Evolutionary conservation across 208 protist species (phyloP).

Genomic region (Phytomonas francai): DNA sequence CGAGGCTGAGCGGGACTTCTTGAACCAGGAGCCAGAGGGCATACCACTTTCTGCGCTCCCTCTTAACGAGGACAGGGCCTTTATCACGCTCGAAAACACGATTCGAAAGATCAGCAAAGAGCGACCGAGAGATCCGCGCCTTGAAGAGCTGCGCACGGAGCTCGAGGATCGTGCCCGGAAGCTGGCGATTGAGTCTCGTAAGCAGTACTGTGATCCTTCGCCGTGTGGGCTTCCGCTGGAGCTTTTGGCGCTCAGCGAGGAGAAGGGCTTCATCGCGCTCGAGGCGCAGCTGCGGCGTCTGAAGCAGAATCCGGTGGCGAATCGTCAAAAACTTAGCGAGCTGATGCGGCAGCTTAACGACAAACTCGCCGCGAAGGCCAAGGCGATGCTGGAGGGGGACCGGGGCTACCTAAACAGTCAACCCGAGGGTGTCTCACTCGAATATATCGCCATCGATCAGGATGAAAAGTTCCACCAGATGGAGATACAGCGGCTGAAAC

Average conservation of each 20-base stretch:
- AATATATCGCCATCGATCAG: slow-evolving; percentile 49
- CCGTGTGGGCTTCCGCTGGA: slow-evolving; percentile 44
- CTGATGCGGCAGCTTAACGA: slow-evolving; percentile 62
- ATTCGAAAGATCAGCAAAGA: slow-evolving; percentile 37
- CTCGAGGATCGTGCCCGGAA: slow-evolving; percentile 56
- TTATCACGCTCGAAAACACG: slow-evolving; percentile 54
- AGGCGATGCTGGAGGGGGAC: slow-evolving; percentile 41
- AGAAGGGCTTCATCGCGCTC: slow-evolving; percentile 37
- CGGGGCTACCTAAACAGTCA: slow-evolving; percentile 57
- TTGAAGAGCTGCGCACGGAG: slow-evolving; percentile 37
- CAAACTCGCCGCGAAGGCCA: slow-evolving; percentile 46
- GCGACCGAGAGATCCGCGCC: slow-evolving; percentile 30
- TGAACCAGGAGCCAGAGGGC: slow-evolving; percentile 44
- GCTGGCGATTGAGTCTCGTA: slow-evolving; percentile 45
- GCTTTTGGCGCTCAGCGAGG: slow-evolving; percentile 50
- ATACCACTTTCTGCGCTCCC: slow-evolving; percentile 53
- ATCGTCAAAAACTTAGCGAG: slow-evolving; percentile 51
- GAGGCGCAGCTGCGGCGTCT: slow-evolving; percentile 49
- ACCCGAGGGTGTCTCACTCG: slow-evolving; percentile 57
- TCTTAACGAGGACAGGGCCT: slow-evolving; percentile 56
- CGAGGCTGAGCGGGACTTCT: slow-evolving; percentile 30
- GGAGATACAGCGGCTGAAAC: slow-evolving; percentile 47
- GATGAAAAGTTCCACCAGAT: slow-evolving; percentile 59
- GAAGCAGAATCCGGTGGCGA: slow-evolving; percentile 53
- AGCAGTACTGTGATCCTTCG: slow-evolving; percentile 34